Conservation (phyloP, 2,329 filamentous ascomycete species). For the Decorospora gaudefroyi region DNA sequence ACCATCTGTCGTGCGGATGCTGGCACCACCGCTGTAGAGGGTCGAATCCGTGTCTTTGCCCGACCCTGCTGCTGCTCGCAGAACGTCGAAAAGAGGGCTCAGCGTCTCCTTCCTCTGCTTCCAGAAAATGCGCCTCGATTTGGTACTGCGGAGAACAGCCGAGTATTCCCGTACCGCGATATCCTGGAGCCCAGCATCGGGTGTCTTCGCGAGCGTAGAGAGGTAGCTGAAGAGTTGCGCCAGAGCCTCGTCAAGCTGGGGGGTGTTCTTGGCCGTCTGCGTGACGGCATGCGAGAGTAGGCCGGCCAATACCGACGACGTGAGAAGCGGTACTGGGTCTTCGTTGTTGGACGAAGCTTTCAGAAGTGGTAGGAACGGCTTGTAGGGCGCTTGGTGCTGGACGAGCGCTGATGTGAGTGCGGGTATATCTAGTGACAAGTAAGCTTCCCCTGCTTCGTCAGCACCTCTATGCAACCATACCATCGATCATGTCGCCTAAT, state of each 20-base stretch:
- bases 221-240: conserved; percentile 85
- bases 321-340: conserved; percentile 86
- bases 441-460: conserved; percentile 14
- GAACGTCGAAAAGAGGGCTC: conserved; percentile 77
- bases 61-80: conserved; percentile 74
- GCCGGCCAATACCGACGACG: conserved; percentile 81
- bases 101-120: conserved; percentile 84
- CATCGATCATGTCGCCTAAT: conserved; percentile 81
- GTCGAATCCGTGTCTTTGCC: conserved; percentile 69
- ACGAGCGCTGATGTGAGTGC: conserved; percentile 76
- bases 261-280: conserved; percentile 62
- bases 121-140: conserved; percentile 85
- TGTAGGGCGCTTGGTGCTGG: conserved; percentile 68
- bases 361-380: conserved; percentile 82
- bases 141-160: conserved; percentile 73
- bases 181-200: conserved; percentile 89
- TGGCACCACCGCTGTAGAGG: conserved; percentile 56
- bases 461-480: conserved; percentile 54
- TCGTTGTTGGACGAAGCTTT: conserved; percentile 81
- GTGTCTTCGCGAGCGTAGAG: conserved; percentile 77
- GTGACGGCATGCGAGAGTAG: conserved; percentile 70
- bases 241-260: conserved; percentile 73
- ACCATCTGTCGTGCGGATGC: conserved; percentile 66
- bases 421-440: conserved; percentile 67
- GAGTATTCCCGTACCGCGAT: conserved; percentile 94